phyloP scores from a whole-genome alignment of 345 rosid species.

The Dipteronia dyeriana region DNA sequence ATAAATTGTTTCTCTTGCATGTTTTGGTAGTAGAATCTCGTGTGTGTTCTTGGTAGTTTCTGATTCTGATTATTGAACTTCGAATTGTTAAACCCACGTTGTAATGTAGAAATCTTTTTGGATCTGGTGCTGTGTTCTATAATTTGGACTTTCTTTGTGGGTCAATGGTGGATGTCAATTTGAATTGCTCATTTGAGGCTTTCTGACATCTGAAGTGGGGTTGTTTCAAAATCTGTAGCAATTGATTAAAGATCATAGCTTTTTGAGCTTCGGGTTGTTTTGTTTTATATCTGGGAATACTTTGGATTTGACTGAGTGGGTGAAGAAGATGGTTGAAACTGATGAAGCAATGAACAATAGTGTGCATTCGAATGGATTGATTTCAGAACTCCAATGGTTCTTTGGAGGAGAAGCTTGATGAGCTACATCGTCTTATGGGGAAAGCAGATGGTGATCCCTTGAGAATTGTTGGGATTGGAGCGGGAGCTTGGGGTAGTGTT shows the following conservation, averaged over 20 bases:
- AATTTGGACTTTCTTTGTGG: not conserved
- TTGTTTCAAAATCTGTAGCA: not conserved
- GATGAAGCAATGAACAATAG: slow-evolving; percentile 31
- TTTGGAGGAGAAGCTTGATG: slow-evolving; percentile 78
- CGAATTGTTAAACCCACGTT: slow-evolving; percentile 17
- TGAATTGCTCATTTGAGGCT: slow-evolving; percentile 15
- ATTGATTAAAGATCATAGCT: slow-evolving; percentile 17
- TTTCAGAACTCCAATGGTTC: slow-evolving; percentile 48
- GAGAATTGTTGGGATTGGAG: slow-evolving; percentile 89
- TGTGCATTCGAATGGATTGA: slow-evolving; percentile 46
- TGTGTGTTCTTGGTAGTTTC: slow-evolving; percentile 12
- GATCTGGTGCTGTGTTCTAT: not conserved
- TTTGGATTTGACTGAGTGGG: not conserved
- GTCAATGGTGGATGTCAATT: slow-evolving; percentile 18
- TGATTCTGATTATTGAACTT: slow-evolving; percentile 2
- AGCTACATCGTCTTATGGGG: slow-evolving; percentile 64
- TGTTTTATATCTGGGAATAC: not conserved
- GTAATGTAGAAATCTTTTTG: not conserved
- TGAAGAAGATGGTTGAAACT: slow-evolving; percentile 48
- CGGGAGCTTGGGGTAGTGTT: slow-evolving; percentile 99
- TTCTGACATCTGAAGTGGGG: slow-evolving; percentile 1
- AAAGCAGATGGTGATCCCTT: slow-evolving; percentile 83
- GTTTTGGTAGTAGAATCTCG: not conserved
- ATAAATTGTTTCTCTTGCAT: not conserved
- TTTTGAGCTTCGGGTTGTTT: slow-evolving; percentile 4